phyloP scores from a whole-genome alignment of 345 rosid genomes.

The Carallia pectinifolia region DNA sequence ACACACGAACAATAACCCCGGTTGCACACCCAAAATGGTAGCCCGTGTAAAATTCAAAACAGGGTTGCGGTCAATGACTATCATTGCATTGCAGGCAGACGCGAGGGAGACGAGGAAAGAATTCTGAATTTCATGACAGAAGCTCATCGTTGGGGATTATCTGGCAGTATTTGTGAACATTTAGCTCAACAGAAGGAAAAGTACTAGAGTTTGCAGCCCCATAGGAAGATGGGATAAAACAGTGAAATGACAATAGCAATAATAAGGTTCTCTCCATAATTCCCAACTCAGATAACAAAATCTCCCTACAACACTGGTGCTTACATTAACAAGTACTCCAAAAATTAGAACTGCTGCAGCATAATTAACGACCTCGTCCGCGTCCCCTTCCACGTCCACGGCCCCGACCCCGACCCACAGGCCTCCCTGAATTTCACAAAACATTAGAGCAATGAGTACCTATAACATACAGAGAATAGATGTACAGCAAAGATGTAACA shows the following conservation, averaged over 20 bases:
- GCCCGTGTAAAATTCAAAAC: too few relatives aligned
- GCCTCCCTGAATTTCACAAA: constrained; percentile 49
- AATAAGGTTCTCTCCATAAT: constrained; percentile 17
- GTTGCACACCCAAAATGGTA: too few relatives aligned
- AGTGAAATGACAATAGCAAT: background rate
- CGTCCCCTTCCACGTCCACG: constrained; percentile 74
- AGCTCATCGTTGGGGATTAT: too few relatives aligned
- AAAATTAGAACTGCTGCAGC: constrained; percentile 24
- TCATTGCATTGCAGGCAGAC: too few relatives aligned
- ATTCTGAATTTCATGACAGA: too few relatives aligned
- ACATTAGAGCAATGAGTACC: constrained; percentile 5
- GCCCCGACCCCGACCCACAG: constrained; percentile 88
- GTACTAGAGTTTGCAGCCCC: constrained; percentile 4
- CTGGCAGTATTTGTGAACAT: too few relatives aligned
- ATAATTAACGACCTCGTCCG: constrained; percentile 70
- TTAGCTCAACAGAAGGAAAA: too few relatives aligned
- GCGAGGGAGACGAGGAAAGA: too few relatives aligned
- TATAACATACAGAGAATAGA: background rate
- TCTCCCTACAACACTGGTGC: constrained; percentile 34
- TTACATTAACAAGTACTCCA: constrained; percentile 26
- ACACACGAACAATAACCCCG: too few relatives aligned
- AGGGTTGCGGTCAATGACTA: too few relatives aligned
- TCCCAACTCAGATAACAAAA: constrained; percentile 9
- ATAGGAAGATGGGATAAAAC: background rate
- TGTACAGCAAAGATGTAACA: background rate